These are phyloP conservation scores for Verticillium nonalfalfae DNA, from an alignment of 2,329 filamentous ascomycete species.

Conservation along the genomic window DNA sequence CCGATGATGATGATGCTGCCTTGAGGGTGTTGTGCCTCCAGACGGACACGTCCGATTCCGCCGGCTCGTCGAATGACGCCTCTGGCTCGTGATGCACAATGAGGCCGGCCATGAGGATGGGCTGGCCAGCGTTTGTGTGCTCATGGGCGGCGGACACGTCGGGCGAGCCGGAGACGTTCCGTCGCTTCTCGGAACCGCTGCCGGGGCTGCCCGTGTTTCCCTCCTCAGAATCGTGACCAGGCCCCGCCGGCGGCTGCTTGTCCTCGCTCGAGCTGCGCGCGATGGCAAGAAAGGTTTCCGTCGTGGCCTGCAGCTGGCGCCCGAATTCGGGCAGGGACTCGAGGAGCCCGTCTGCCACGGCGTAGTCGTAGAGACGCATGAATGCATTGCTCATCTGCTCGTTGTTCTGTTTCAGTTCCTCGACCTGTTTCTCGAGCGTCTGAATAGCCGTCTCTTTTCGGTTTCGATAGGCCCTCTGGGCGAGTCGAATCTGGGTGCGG, in stretches of 20 bases:
- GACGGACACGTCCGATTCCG: neutral
- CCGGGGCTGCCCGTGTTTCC: slow-evolving; percentile 1
- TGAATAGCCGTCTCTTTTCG: slow-evolving; percentile 79
- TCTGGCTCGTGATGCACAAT: slow-evolving; percentile 16
- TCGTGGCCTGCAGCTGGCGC: slow-evolving; percentile 48
- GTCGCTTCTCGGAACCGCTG: neutral
- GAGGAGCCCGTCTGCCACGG: slow-evolving; percentile 50
- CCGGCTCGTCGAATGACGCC: neutral
- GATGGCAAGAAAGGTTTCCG: slow-evolving; percentile 51
- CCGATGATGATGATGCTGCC: neutral
- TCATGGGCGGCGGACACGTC: slow-evolving; percentile 2
- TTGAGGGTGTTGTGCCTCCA: neutral
- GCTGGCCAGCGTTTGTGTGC: neutral
- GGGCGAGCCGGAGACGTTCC: slow-evolving; percentile 10
- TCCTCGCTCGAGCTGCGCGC: slow-evolving; percentile 32
- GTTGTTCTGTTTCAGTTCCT: slow-evolving; percentile 61
- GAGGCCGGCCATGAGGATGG: slow-evolving; percentile 18
- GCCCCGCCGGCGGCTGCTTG: neutral
- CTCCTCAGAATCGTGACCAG: neutral
- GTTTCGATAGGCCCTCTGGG: slow-evolving; percentile 77
- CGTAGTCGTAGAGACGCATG: slow-evolving; percentile 57
- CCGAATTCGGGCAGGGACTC: slow-evolving; percentile 50
- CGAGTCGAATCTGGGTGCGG: slow-evolving; percentile 79
- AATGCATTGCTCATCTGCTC: slow-evolving; percentile 71
- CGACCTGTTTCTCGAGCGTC: slow-evolving; percentile 63